Evolutionary conservation across 2,329 filamentous ascomycete species (phyloP), one percentile per base, ranked within the genome.

Genomic region (Fusarium algeriense): DNA sequence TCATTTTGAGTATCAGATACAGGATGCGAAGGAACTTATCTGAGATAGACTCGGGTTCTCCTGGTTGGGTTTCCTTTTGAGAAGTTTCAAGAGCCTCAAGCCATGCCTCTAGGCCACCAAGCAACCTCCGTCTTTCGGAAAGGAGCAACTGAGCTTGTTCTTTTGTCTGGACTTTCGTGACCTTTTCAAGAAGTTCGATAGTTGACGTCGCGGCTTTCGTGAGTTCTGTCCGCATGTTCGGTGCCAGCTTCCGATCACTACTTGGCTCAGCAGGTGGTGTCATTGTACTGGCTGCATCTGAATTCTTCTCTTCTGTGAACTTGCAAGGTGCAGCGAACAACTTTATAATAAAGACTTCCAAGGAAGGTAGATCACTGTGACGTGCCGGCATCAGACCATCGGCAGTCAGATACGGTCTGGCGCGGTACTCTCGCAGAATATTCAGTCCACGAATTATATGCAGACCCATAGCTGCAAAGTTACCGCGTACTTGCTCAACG

Each of bases 291-390:
- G 40, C 6, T 20, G 71, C 28, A 23, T 62, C 56, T 50, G 70
- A 54, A 58, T 73, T 23, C 34, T 74, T 70, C 46, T 72, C 69
- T 28, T 83, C 81, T 4, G 80, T 72, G 58, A 83, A 83, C 37
- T 80, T 83, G 70, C 82, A 84, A 59, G 82, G 82, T 38, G 81
- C 82, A 71, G 78, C 75, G 58, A 84, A 81, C 32, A 83, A 56
- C 71, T 83, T 84, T 70, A 84, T 78, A 64, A 84, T 78, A 65
- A 83, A 84, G 41, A 82, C 60, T 67, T 84, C 82, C 13, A 85
- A 69, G 8, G 81, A 71, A 5, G 83, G 82, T 45, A 85, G 71
- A 28, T 76, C 73, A 8, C 49, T 67, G 65, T 79, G 74, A 9
- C 76, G 56, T 69, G 80, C 79, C 62, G 80, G 78, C 40, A 78